These are phyloP conservation scores for Fusarium sp. DNA, from an alignment of 2,329 filamentous ascomycete genomes.

Conservation along the genomic window DNA sequence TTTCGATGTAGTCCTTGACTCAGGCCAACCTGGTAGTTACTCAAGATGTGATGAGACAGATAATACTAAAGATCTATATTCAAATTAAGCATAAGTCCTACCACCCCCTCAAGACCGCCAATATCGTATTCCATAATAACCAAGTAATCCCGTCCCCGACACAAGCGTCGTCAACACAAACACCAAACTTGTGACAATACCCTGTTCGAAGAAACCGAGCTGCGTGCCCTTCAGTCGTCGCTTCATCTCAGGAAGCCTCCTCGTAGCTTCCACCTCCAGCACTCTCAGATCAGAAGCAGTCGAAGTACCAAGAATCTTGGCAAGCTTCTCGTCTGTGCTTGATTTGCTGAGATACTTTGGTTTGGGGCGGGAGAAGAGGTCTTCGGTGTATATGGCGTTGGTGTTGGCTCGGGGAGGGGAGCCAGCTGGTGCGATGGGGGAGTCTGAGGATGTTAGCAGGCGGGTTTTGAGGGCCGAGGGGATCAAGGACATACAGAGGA, in stretches of 20 bases:
- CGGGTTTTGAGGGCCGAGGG: too few species aligned
- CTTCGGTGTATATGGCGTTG: slow-evolving; percentile 4
- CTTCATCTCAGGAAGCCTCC: slow-evolving; percentile 14
- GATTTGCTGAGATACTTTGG: slow-evolving; percentile 23
- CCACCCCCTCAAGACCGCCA: neutral
- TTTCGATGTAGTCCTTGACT: too few species aligned
- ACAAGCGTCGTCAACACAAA: slow-evolving; percentile 20
- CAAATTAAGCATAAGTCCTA: neutral
- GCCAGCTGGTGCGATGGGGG: slow-evolving; percentile 3
- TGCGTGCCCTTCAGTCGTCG: slow-evolving; percentile 10
- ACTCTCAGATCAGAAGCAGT: neutral
- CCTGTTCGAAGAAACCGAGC: slow-evolving; percentile 33
- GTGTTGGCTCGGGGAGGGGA: neutral
- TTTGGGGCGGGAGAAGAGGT: slow-evolving; percentile 13
- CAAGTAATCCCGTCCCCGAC: slow-evolving; percentile 14
- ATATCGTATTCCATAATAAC: slow-evolving; percentile 22
- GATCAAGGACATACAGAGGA: neutral
- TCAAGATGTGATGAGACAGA: too few species aligned
- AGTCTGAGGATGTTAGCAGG: neutral
- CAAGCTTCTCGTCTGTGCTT: neutral
- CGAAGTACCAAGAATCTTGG: neutral
- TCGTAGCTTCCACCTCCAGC: slow-evolving; percentile 10
- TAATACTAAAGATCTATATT: neutral
- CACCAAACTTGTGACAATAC: slow-evolving; percentile 27
- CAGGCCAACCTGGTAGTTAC: too few species aligned